Percentiles rank a stretch among this genome's conserved stretches.
Conservation (phyloP, 1,284 basidiomycete species). For the Sanghuangporus weigelae region DNA sequence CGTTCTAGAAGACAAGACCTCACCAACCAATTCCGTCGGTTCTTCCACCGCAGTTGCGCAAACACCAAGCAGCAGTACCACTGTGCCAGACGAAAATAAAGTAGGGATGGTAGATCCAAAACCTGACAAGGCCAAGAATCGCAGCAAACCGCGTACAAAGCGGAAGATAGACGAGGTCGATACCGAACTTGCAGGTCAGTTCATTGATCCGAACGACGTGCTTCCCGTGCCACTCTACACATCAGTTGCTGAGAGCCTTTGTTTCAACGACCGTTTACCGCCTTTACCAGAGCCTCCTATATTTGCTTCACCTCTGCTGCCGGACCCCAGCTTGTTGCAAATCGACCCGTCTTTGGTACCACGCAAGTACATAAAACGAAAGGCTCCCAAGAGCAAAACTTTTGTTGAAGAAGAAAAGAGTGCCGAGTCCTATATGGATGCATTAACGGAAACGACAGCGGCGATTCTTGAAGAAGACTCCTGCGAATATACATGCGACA, state of each 20-base stretch:
- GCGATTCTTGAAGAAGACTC: neutral
- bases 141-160: neutral
- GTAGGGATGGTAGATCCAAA: neutral
- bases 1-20: neutral
- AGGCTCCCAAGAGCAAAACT: neutral
- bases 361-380: too few relatives aligned
- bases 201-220: neutral
- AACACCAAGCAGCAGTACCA: neutral
- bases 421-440: too few relatives aligned
- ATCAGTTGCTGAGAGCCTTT: neutral
- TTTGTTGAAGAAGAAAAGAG: too few relatives aligned
- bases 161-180: neutral
- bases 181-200: neutral
- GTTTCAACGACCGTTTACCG: neutral
- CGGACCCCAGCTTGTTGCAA: too few relatives aligned
- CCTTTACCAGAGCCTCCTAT: too few relatives aligned
- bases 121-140: neutral
- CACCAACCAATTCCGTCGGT: neutral
- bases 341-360: too few relatives aligned
- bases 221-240: neutral
- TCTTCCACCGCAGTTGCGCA: neutral
- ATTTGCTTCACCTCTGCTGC: too few relatives aligned
- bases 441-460: too few relatives aligned
- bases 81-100: neutral
- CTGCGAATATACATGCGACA: neutral